These are phyloP conservation scores for Eragrostis nindensis DNA, from an alignment of 176 grass and related monocot species.

Conservation along the genomic window DNA sequence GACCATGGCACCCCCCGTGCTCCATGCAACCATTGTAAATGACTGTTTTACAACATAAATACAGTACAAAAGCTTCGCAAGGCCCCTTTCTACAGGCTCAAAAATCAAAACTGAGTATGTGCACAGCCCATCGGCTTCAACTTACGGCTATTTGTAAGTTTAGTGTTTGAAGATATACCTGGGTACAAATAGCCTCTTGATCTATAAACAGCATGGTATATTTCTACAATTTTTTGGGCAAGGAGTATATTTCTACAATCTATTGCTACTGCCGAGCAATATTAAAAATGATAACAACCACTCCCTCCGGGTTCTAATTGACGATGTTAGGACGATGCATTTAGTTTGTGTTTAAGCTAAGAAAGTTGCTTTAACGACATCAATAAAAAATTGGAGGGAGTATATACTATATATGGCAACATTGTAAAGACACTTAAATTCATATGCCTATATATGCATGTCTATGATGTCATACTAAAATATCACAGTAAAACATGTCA, in stretches of 20 bases:
- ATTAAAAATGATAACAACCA: not conserved
- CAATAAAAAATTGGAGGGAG: too few relatives aligned
- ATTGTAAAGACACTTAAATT: not conserved
- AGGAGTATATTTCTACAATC: too few relatives aligned
- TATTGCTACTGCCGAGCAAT: not conserved
- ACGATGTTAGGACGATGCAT: too few relatives aligned
- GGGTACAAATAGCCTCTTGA: not conserved
- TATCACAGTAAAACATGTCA: not conserved
- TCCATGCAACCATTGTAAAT: not conserved
- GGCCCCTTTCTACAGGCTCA: not conserved
- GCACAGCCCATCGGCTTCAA: not conserved
- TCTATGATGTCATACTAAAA: conserved; percentile 11
- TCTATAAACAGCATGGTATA: not conserved
- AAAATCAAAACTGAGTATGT: not conserved
- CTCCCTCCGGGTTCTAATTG: too few relatives aligned
- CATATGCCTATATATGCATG: not conserved
- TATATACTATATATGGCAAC: too few relatives aligned
- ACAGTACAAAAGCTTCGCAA: not conserved
- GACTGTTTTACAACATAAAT: not conserved
- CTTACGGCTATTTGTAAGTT: not conserved
- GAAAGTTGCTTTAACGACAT: too few relatives aligned
- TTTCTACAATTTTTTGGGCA: too few relatives aligned
- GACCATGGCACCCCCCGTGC: not conserved
- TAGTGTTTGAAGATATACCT: conserved; percentile 17
- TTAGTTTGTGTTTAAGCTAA: too few relatives aligned